phyloP scores from a whole-genome alignment of 2,329 filamentous ascomycete species.

The Pseudodiploospora longispora region DNA sequence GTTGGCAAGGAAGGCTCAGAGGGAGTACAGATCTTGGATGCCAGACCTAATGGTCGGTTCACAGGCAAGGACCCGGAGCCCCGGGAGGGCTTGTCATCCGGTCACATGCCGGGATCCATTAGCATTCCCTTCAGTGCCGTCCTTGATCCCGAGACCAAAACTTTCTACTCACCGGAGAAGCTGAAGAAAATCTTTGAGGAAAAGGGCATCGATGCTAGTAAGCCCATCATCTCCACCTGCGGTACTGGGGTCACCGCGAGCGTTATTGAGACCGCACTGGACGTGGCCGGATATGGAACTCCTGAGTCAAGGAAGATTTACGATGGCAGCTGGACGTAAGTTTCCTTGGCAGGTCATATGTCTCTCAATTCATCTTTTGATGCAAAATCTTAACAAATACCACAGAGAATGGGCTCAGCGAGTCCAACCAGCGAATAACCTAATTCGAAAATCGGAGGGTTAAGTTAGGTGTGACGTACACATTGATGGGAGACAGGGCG shows the following conservation, averaged over 20 bases:
- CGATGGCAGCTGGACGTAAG: slow-evolving; percentile 96
- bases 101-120: slow-evolving; percentile 84
- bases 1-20: slow-evolving; percentile 75
- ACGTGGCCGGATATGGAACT: slow-evolving; percentile 66
- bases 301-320: slow-evolving; percentile 67
- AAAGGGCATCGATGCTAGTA: slow-evolving; percentile 71
- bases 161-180: slow-evolving; percentile 63
- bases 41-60: slow-evolving; percentile 71
- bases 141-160: slow-evolving; percentile 75
- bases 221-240: slow-evolving; percentile 80
- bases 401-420: slow-evolving; percentile 59
- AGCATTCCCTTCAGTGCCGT: slow-evolving; percentile 74
- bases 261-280: slow-evolving; percentile 79
- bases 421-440: slow-evolving; percentile 50
- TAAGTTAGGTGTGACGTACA: neutral
- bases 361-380: neutral
- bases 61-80: slow-evolving; percentile 79
- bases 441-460: slow-evolving; percentile 48
- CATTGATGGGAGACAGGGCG: neutral
- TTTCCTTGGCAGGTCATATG: slow-evolving; percentile 17
- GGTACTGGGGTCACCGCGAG: slow-evolving; percentile 93
- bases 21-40: slow-evolving; percentile 82
- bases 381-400: neutral
- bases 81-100: slow-evolving; percentile 74
- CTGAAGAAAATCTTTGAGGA: slow-evolving; percentile 67